Conservation (phyloP, 2,329 filamentous ascomycete species). For the Teratosphaeriaceae sp. region DNA sequence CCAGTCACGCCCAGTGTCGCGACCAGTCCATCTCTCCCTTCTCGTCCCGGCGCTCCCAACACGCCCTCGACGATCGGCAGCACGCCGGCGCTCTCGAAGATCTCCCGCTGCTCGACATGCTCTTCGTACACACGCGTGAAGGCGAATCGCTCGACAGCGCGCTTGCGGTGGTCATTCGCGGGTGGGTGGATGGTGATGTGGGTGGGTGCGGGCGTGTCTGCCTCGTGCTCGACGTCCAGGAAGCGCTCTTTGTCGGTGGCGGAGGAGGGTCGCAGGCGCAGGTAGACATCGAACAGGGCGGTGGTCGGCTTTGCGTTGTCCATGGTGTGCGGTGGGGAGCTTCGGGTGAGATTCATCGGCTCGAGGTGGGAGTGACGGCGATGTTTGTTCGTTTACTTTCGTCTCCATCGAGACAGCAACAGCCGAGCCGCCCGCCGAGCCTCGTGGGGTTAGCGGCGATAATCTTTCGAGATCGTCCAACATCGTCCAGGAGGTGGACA, state of each 20-base stretch:
- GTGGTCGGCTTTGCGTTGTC: slow-evolving; percentile 18
- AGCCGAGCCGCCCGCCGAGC: too few species aligned
- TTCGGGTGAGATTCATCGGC: too few species aligned
- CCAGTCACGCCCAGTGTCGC: slow-evolving; percentile 92
- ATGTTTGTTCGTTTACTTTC: too few species aligned
- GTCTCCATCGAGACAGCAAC: too few species aligned
- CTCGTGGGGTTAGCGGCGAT: too few species aligned
- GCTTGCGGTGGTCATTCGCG: slow-evolving; percentile 72
- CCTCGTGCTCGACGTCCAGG: slow-evolving; percentile 62
- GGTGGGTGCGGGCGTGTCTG: slow-evolving; percentile 33
- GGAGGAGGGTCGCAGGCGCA: slow-evolving; percentile 59
- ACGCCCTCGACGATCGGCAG: slow-evolving; percentile 73
- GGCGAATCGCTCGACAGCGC: slow-evolving; percentile 86
- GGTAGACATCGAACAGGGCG: slow-evolving; percentile 80
- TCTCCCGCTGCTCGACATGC: slow-evolving; percentile 71
- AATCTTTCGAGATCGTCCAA: too few species aligned
- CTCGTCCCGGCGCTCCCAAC: slow-evolving; percentile 61
- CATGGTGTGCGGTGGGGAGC: slow-evolving; percentile 14
- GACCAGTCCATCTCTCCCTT: slow-evolving; percentile 81
- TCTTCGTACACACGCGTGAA: slow-evolving; percentile 95
- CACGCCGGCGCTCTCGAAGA: slow-evolving; percentile 76
- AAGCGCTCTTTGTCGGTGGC: slow-evolving; percentile 55
- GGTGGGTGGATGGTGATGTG: slow-evolving; percentile 54
- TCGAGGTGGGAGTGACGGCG: too few species aligned
- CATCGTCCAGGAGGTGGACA: neutral